phyloP scores from a whole-genome alignment of 108 stramenopile species.

The Discostella stelligeroides region DNA sequence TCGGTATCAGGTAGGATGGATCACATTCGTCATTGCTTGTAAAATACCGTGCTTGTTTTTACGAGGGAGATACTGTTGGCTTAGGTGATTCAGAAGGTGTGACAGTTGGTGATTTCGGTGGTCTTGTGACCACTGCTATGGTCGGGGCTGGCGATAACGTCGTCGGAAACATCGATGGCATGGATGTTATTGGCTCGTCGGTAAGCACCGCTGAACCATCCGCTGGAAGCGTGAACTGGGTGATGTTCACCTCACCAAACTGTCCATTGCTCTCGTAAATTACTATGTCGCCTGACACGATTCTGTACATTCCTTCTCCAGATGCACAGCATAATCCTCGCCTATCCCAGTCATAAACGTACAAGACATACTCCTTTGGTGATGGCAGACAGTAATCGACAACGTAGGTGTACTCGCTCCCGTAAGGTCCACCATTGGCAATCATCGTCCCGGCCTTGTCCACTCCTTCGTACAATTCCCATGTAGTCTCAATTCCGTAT shows the following conservation, averaged over 20 bases:
- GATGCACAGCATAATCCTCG: slow-evolving; percentile 31
- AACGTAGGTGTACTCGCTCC: slow-evolving; percentile 23
- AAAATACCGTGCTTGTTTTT: too few species aligned
- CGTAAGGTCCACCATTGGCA: slow-evolving; percentile 43
- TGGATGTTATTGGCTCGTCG: background rate
- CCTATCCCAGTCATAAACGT: slow-evolving; percentile 39
- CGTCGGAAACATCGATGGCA: slow-evolving; percentile 2
- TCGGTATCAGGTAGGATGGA: too few species aligned
- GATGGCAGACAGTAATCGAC: slow-evolving; percentile 39
- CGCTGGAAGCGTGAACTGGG: slow-evolving; percentile 28
- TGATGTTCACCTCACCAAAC: slow-evolving; percentile 32
- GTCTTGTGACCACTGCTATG: background rate
- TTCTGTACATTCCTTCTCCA: slow-evolving; percentile 28
- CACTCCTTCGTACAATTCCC: slow-evolving; percentile 34
- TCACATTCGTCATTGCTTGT: too few species aligned
- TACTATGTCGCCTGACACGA: slow-evolving; percentile 25
- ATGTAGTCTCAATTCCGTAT: slow-evolving; percentile 38
- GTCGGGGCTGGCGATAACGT: background rate
- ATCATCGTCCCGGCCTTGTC: slow-evolving; percentile 18
- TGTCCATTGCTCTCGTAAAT: slow-evolving; percentile 25
- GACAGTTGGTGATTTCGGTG: background rate
- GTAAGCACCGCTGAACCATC: slow-evolving; percentile 13
- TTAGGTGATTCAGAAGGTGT: too few species aligned
- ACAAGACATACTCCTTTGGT: slow-evolving; percentile 24
- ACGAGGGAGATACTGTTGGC: too few species aligned